Percentiles rank a stretch among this genome's conserved stretches.
Evolutionary conservation across 192 early-diverging fungal genomes (phyloP).

Genomic region (Powellomyces hirtus): DNA sequence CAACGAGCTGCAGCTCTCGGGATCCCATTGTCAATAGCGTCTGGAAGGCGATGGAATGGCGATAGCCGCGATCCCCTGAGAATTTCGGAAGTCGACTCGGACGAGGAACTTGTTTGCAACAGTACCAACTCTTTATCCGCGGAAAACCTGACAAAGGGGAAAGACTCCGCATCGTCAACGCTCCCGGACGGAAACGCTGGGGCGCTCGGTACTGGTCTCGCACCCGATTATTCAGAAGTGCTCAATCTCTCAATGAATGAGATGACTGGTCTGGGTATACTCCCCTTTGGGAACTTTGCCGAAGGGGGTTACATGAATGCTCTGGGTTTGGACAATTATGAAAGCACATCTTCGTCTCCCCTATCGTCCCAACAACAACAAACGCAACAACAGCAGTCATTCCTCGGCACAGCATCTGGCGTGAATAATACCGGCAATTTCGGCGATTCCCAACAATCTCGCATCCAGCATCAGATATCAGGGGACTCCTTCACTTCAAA

Average conservation of each 20-base stretch:
- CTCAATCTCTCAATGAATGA: conserved; percentile 12
- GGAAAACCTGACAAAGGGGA: not conserved
- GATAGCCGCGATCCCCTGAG: not conserved
- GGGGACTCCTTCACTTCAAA: no score
- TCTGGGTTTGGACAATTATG: conserved; percentile 3
- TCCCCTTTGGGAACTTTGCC: not conserved
- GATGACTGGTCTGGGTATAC: conserved; percentile 1
- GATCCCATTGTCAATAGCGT: conserved; percentile 3
- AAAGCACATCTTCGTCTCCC: not conserved
- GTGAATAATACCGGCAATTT: no score
- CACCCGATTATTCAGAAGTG: conserved; percentile 5
- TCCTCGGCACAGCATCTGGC: no score
- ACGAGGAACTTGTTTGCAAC: not conserved
- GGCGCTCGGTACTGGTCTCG: not conserved
- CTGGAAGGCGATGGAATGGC: not conserved
- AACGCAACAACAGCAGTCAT: not conserved
- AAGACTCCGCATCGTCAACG: not conserved
- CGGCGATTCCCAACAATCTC: no score
- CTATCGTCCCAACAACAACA: not conserved
- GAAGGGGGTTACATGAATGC: not conserved
- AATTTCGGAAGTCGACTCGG: conserved; percentile 11
- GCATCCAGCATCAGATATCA: no score
- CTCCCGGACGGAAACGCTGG: no score
- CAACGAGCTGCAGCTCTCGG: conserved; percentile 23
- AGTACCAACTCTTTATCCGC: not conserved